Evolutionary conservation across 2,329 filamentous ascomycete genomes (phyloP), one percentile per base, ranked within the genome.

Genomic region (Westerdykella sp.): DNA sequence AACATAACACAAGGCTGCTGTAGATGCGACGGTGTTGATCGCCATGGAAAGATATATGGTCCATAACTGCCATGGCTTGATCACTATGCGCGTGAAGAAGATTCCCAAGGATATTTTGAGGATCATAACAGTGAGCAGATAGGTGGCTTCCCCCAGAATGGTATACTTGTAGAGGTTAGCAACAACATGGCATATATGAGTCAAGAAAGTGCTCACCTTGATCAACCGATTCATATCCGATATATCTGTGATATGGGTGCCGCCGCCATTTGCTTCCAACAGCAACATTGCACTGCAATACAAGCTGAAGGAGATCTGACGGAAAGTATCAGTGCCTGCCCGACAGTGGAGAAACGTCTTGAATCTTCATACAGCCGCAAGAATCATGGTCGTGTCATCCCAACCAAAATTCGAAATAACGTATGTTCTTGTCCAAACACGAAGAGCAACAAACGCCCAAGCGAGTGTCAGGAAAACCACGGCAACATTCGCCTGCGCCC

Each of bases 1-100:
- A 40, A 71, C 59, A 44, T 78, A 68, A 53, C 79, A 73, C 56
- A 74, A 73, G 39, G 75, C 73, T 7, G 55, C 46, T 6, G 50
- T 34, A 1, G 66, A 65, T 11, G 62, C 63, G 3, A 62, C 34
- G 10, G 66, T 57, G 39, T 56, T 66, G 48, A 67, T 15, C 39
- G 72, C 75, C 22, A 63, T 54, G 6, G 59, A 55, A 10, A 60
- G 55, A 36, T 63, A 62, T 12, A 66, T 59, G n/a, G 62, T 52
- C 14, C 53, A 54, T 18, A 65, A 39, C 30, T 73, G 70, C 65
- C 67, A 71, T 14, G 39, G 43, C 30, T 62, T 56, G 43, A 69
- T 57, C n/a, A 72, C 59, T 37, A 73, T 67, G 2, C 71, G 67
- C 9, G 68, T 57, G 52, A 72, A 71, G 55, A 73, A 72, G 30